phyloP scores from a whole-genome alignment of 2,329 filamentous ascomycete genomes.

The Fusarium newnesense region DNA sequence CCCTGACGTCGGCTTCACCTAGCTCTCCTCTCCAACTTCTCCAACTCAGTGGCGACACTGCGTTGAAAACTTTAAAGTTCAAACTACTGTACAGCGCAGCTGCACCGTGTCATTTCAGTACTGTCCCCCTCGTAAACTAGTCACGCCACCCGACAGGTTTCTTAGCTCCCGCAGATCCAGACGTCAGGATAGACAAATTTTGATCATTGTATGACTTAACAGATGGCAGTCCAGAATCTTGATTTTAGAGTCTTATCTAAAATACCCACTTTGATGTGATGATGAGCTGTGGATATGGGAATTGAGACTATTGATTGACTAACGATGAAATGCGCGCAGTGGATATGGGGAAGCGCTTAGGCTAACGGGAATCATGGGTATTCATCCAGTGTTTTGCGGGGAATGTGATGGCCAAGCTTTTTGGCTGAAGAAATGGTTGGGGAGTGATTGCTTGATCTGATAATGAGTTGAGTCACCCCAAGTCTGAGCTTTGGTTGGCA shows the following conservation, averaged over 20 bases:
- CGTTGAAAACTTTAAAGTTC: neutral
- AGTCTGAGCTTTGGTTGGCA: fast-evolving
- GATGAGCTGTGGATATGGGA: neutral
- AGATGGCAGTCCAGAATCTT: neutral
- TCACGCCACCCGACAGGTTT: neutral
- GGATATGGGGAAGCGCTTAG: neutral
- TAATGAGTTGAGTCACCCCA: neutral
- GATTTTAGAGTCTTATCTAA: neutral
- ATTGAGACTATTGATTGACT: neutral
- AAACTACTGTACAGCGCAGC: neutral
- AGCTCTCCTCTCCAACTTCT: neutral
- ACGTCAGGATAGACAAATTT: neutral
- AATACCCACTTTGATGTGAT: neutral
- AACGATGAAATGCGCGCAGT: neutral
- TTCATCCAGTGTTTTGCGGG: neutral
- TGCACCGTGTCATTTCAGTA: neutral
- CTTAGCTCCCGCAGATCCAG: neutral
- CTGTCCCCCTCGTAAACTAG: neutral
- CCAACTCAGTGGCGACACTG: neutral
- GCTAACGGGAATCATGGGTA: neutral
- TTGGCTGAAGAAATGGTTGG: neutral
- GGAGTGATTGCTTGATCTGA: fast-evolving
- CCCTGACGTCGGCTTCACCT: neutral
- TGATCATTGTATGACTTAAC: neutral
- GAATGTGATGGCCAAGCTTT: neutral